Base-by-base conservation (phyloP, 106 monocot species). In the Dendrobium officinale region DNA sequence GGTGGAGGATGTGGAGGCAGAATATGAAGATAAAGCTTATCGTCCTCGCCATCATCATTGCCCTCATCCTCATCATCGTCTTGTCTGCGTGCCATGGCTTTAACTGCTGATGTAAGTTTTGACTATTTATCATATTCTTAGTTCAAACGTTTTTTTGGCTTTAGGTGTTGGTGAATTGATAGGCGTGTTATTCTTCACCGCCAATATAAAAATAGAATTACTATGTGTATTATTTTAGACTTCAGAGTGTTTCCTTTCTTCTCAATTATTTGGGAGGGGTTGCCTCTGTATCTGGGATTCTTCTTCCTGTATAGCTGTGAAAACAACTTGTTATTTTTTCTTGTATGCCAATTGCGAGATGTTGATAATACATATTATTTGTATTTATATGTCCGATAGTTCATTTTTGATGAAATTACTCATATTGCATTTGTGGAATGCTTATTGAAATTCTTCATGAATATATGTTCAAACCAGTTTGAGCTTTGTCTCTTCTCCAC, bases 71-170 rank as follows among this genome's bases (percentile, higher is more conserved):
- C 70, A 82, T 82, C 42, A 82, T 82, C 5, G 72, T 82, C 70
- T 72, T 82, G 17, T 82, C 82, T 54, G 82, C 72, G 44, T 82
- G 82, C 82, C 82, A 82, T 77, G 82, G 82, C n/a, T 82, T 82
- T 67, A 64, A 51, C 4, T 82, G 82, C 77, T 54, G 4, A 74
- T 74, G 9, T 37, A 11, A 70, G 10, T 26, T 22, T 22, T 22
- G 64, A n/a, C 64, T 24, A 6, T 26, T 13, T 51, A 3, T 16
- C 51, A 51, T 13, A 51, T 51, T 51, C 13, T 51, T 13, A 51
- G 8, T 51, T 51, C 1, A 51, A 51, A 51, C 15, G 51, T 51
- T 51, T 51, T 10, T 10, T 3, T 51, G 45, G 45, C 6, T 7
- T 37, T 37, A 37, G 37, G 3, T 37, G 37, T 37, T 37, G 37